These are phyloP conservation scores for Diaporthe longicolla DNA, from an alignment of 2,329 filamentous ascomycete species.

Conservation along the genomic window DNA sequence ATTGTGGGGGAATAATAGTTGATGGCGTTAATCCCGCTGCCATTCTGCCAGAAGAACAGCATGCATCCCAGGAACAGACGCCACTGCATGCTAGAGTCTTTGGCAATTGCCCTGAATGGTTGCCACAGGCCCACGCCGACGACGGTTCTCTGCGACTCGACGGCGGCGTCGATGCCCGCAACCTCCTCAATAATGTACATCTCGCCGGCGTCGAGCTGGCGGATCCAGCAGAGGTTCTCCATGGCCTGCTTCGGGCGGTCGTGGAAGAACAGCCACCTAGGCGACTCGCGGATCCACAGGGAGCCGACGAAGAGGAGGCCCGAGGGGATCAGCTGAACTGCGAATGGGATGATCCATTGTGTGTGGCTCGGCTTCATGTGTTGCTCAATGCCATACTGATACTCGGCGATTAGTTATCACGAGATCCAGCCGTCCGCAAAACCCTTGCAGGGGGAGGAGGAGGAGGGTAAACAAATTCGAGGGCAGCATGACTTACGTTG, in stretches of 20 bases:
- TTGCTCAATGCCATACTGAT: slow-evolving; percentile 67
- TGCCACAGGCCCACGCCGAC: slow-evolving; percentile 83
- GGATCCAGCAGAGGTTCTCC: slow-evolving; percentile 74
- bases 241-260: slow-evolving; percentile 72
- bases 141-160: slow-evolving; percentile 73
- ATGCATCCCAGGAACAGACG: slow-evolving; percentile 81
- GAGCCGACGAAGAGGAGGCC: slow-evolving; percentile 72
- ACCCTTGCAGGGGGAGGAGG: background rate
- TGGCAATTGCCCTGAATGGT: slow-evolving; percentile 71
- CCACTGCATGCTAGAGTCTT: slow-evolving; percentile 72
- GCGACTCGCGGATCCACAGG: slow-evolving; percentile 75
- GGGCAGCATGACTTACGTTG: slow-evolving; percentile 53
- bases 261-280: slow-evolving; percentile 77
- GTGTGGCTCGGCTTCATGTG: slow-evolving; percentile 60
- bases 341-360: slow-evolving; percentile 77
- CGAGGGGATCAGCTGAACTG: slow-evolving; percentile 76
- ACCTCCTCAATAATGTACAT: slow-evolving; percentile 83
- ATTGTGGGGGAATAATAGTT: slow-evolving; percentile 82
- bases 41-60: slow-evolving; percentile 88
- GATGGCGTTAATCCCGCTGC: slow-evolving; percentile 81
- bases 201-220: slow-evolving; percentile 68
- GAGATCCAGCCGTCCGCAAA: background rate
- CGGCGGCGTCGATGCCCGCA: slow-evolving; percentile 76
- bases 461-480: background rate
- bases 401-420: background rate